Percentiles rank a stretch among this genome's conserved stretches.
Evolutionary conservation across 345 rosid genomes (phyloP).

Genomic region (Populus ilicifolia): DNA sequence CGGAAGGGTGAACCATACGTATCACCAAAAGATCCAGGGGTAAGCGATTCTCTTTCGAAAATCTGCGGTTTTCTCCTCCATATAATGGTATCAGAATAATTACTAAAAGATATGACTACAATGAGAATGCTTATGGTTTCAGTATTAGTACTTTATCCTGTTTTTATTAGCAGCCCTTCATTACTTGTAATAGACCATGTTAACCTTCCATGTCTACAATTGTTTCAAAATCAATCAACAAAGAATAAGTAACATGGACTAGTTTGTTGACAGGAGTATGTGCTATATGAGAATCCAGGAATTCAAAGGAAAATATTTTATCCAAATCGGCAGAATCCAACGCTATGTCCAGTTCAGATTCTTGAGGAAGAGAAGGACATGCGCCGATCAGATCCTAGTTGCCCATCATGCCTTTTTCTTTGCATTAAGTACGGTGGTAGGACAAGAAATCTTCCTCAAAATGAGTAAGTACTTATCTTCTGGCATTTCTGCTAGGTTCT

Average conservation of each 20-base stretch:
- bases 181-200: no score
- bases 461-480: constrained; percentile 35
- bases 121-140: not conserved
- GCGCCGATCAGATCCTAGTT: constrained; percentile 52
- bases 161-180: no score
- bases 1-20: constrained; percentile 46
- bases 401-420: constrained; percentile 54
- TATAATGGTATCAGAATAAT: not conserved
- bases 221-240: not conserved
- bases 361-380: constrained; percentile 58
- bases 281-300: constrained; percentile 49
- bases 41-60: constrained; percentile 14
- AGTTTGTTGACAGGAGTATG: constrained; percentile 43
- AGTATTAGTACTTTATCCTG: not conserved
- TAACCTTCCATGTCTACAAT: not conserved
- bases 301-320: constrained; percentile 41
- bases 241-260: not conserved
- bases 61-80: not conserved
- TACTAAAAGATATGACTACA: no score
- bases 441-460: constrained; percentile 61
- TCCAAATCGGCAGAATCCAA: constrained; percentile 45
- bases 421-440: constrained; percentile 67
- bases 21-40: constrained; percentile 48
- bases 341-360: constrained; percentile 49
- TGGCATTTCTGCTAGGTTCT: not conserved